These are phyloP conservation scores for Angomonas desouzai DNA, from an alignment of 208 protist species.

Conservation along the genomic window DNA sequence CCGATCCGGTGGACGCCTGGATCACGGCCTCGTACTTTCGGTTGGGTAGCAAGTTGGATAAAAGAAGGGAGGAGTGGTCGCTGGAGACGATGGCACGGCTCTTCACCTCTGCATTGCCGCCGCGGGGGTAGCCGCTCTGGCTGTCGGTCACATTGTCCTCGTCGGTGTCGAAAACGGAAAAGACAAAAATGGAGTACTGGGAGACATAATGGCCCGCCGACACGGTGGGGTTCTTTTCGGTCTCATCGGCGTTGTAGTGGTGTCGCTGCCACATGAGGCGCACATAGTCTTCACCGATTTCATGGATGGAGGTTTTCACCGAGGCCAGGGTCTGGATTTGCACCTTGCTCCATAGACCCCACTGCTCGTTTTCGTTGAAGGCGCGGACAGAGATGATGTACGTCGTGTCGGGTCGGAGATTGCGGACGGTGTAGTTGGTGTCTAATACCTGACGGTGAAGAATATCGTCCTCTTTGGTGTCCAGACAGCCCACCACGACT, in stretches of 20 bases:
- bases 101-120: constrained; percentile 64
- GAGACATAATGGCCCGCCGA: constrained; percentile 70
- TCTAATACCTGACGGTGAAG: constrained; percentile 78
- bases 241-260: constrained; percentile 23
- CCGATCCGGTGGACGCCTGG: constrained; percentile 72
- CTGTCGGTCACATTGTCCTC: constrained; percentile 30
- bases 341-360: constrained; percentile 79
- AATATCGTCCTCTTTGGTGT: constrained; percentile 74
- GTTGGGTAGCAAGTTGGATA: constrained; percentile 77
- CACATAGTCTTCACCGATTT: constrained; percentile 91
- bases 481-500: constrained; percentile 75
- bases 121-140: constrained; percentile 71
- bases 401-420: constrained; percentile 72
- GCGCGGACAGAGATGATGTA: constrained; percentile 87
- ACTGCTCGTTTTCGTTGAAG: constrained; percentile 78
- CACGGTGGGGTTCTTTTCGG: constrained; percentile 17
- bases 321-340: constrained; percentile 79
- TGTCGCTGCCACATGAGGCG: constrained; percentile 85
- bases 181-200: constrained; percentile 81
- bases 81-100: constrained; percentile 59
- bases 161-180: constrained; percentile 16
- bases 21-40: constrained; percentile 86
- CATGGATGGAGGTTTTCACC: constrained; percentile 73
- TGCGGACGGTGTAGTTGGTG: constrained; percentile 82
- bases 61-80: constrained; percentile 79